Conservation (phyloP, 1,139 yeast genomes). For the Suhomyces terraborum region DNA sequence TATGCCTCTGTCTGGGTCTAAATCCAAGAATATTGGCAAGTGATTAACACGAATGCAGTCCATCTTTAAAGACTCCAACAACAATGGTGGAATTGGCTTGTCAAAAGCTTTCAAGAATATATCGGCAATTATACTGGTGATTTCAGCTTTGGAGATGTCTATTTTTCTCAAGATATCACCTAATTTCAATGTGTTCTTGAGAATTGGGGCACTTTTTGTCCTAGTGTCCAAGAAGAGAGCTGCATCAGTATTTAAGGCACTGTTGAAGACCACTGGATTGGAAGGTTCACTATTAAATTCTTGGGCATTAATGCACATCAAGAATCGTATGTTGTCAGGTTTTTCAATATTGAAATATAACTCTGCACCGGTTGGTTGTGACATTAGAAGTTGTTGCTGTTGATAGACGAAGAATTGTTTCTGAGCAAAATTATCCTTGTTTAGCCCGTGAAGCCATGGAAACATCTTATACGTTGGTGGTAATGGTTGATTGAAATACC, state of each 20-base stretch:
- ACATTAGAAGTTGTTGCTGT: slow-evolving; percentile 20
- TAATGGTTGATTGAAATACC: slow-evolving; percentile 54
- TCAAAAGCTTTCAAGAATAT: slow-evolving; percentile 24
- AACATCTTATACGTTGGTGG: slow-evolving; percentile 73
- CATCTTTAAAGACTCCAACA: slow-evolving; percentile 29
- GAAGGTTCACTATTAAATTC: slow-evolving; percentile 18
- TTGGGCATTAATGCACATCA: slow-evolving; percentile 55
- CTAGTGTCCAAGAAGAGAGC: slow-evolving; percentile 8
- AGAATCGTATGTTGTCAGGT: slow-evolving; percentile 35
- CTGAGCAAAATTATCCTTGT: slow-evolving; percentile 54
- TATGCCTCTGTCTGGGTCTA: slow-evolving; percentile 69
- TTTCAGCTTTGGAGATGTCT: slow-evolving; percentile 41
- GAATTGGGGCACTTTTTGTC: slow-evolving; percentile 18
- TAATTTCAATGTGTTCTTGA: slow-evolving; percentile 65
- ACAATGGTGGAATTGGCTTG: slow-evolving; percentile 5
- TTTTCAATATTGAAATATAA: slow-evolving; percentile 14
- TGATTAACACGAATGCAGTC: slow-evolving; percentile 50
- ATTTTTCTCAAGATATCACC: slow-evolving; percentile 58
- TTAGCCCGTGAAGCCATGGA: slow-evolving; percentile 89
- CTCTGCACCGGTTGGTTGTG: slow-evolving; percentile 6
- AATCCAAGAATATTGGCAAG: slow-evolving; percentile 54
- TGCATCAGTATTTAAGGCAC: slow-evolving; percentile 1
- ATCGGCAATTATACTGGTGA: slow-evolving; percentile 25
- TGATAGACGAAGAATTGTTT: slow-evolving; percentile 41
- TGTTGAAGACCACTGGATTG: slow-evolving; percentile 10